Conservation (phyloP, 148 eudicot genomes). For the Silene conica region DNA sequence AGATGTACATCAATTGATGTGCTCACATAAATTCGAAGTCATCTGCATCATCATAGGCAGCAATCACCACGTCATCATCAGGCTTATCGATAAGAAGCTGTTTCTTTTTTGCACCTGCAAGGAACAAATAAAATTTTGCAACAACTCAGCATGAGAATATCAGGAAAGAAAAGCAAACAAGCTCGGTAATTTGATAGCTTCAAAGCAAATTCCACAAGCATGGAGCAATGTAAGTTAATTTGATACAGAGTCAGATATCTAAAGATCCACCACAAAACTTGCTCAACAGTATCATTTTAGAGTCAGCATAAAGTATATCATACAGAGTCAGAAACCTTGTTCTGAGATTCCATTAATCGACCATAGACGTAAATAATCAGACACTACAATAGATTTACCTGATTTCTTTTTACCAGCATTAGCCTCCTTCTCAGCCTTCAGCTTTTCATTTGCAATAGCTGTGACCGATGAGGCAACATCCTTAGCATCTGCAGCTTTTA, state of each 20-base stretch:
- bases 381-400: slow-evolving; percentile 38
- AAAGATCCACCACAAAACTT: not conserved
- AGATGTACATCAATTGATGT: not conserved
- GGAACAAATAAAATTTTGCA: not conserved
- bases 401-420: slow-evolving; percentile 95
- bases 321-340: no score
- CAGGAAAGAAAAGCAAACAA: not conserved
- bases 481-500: slow-evolving; percentile 92
- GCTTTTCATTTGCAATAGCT: slow-evolving; percentile 94
- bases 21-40: slow-evolving; percentile 89
- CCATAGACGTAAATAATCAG: not conserved
- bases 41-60: slow-evolving; percentile 54
- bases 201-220: not conserved
- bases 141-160: not conserved
- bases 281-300: not conserved
- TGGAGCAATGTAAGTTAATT: not conserved
- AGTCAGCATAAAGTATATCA: no score
- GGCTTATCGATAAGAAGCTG: slow-evolving; percentile 72
- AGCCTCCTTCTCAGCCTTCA: slow-evolving; percentile 95
- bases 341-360: not conserved
- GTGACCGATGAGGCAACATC: slow-evolving; percentile 83
- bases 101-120: slow-evolving; percentile 77
- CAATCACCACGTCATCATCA: slow-evolving; percentile 64
- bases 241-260: not conserved
- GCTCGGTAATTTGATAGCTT: not conserved